Conservation (phyloP, 345 rosid genomes). For the Arabidopsis thaliana region DNA sequence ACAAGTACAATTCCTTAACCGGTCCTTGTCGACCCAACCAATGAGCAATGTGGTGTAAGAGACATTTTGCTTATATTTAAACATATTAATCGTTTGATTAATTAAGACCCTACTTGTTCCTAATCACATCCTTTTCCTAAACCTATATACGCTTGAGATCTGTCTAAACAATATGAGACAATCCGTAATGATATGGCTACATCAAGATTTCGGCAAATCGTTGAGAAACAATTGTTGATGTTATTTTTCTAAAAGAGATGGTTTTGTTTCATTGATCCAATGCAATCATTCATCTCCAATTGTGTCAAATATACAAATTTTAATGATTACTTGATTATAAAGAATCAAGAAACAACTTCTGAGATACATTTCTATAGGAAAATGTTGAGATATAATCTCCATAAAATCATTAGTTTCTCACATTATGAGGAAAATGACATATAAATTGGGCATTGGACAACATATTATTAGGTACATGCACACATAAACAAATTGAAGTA, state of each 20-base stretch:
- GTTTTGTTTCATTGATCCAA: background rate
- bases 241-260: background rate
- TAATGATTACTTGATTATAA: too few relatives aligned
- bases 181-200: background rate
- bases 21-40: conserved; percentile 42
- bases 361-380: background rate
- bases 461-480: conserved; percentile 31
- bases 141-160: conserved; percentile 10
- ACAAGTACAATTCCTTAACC: conserved; percentile 42
- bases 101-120: background rate
- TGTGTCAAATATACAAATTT: too few relatives aligned
- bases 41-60: conserved; percentile 20
- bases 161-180: conserved; percentile 12
- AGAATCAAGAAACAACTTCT: too few relatives aligned
- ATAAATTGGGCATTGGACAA: conserved; percentile 8
- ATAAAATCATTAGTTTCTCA: background rate
- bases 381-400: background rate
- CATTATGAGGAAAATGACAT: conserved; percentile 32
- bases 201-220: background rate
- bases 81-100: background rate
- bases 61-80: conserved; percentile 29
- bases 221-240: background rate
- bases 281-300: background rate
- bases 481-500: conserved; percentile 1
- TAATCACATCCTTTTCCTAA: conserved; percentile 21